Conservation (phyloP, 2,329 filamentous ascomycete genomes). For the Xylariaceae sp. region DNA sequence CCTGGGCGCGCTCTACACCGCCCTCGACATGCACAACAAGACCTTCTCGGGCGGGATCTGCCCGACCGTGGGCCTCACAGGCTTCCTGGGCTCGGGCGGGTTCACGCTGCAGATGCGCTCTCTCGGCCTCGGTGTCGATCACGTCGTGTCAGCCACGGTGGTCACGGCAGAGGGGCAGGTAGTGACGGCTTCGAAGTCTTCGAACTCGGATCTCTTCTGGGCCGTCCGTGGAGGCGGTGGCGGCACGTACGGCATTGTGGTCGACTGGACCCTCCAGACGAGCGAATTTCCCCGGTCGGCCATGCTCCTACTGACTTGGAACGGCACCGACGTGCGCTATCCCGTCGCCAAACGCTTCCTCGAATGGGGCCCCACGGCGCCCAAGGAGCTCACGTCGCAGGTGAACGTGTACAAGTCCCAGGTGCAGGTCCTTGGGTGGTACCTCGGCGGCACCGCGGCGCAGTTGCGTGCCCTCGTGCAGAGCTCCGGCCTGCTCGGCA, state of each 20-base stretch:
- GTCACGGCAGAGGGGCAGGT: background rate
- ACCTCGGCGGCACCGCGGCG: background rate
- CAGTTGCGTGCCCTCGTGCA: background rate
- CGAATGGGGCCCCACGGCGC: background rate
- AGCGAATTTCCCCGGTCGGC: background rate
- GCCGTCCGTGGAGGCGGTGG: background rate
- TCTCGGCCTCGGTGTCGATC: background rate
- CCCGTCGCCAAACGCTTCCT: background rate
- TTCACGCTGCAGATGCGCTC: background rate
- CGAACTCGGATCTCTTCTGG: background rate
- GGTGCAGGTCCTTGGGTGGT: background rate
- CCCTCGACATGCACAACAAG: background rate
- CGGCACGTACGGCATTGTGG: background rate
- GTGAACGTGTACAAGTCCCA: background rate
- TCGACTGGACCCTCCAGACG: background rate
- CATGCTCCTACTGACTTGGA: background rate
- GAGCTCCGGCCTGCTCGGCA: background rate
- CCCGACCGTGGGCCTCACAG: background rate
- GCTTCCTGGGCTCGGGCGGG: background rate
- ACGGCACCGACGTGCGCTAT: background rate
- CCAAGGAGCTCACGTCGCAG: background rate
- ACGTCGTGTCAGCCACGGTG: background rate
- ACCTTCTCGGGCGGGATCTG: background rate
- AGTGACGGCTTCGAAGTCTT: background rate
- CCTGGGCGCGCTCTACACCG: background rate